Conservation (phyloP, 306 rosid genomes). For the Hippophae rhamnoides region DNA sequence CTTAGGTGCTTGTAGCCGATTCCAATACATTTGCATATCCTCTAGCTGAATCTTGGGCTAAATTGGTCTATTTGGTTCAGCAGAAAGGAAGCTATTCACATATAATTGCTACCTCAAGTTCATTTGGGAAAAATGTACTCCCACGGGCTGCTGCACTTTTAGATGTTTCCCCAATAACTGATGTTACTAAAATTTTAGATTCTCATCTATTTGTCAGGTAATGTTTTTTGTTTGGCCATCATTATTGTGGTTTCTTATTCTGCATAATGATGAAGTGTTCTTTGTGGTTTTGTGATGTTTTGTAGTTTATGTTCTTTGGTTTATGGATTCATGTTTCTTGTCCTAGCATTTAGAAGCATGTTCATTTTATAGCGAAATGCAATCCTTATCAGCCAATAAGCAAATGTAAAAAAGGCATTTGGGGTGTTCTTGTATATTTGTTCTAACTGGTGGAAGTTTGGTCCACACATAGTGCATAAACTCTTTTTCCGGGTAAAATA, state of each 20-base stretch:
- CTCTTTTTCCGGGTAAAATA: too few species aligned
- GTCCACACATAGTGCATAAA: too few species aligned
- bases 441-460: too few species aligned
- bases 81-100: slow-evolving; percentile 64
- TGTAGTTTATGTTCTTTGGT: too few species aligned
- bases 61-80: slow-evolving; percentile 63
- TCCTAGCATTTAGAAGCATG: too few species aligned
- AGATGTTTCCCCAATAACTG: slow-evolving; percentile 79
- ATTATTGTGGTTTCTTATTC: background rate
- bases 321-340: too few species aligned
- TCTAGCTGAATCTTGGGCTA: slow-evolving; percentile 86
- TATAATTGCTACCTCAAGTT: slow-evolving; percentile 62
- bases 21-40: slow-evolving; percentile 55
- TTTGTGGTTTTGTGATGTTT: too few species aligned
- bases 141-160: slow-evolving; percentile 80
- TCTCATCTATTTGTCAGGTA: slow-evolving; percentile 66
- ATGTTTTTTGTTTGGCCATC: background rate
- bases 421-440: too few species aligned
- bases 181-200: slow-evolving; percentile 55
- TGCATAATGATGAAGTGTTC: background rate
- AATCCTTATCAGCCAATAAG: too few species aligned
- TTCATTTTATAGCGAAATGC: too few species aligned
- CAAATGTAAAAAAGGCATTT: too few species aligned
- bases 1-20: slow-evolving; percentile 81
- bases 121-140: slow-evolving; percentile 79